These are phyloP conservation scores for Pseudoneurospora amorphoporcata DNA, from an alignment of 495 filamentous ascomycete species.

Conservation along the genomic window DNA sequence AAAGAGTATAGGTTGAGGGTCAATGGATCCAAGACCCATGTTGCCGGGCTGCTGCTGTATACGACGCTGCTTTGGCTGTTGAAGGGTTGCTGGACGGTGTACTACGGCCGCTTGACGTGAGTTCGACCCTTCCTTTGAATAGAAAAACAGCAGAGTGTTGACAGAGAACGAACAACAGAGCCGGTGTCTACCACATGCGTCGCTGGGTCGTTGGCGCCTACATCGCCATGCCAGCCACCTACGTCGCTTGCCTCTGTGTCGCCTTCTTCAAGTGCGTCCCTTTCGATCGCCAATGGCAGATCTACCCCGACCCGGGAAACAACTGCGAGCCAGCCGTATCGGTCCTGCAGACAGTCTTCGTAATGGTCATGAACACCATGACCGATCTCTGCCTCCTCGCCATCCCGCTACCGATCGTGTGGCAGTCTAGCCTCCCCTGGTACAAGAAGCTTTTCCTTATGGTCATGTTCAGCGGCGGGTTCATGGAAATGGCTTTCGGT, in stretches of 20 bases:
- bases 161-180: constrained; percentile 9
- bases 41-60: constrained; percentile 48
- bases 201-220: constrained; percentile 37
- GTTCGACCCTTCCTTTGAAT: not conserved
- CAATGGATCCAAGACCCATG: constrained; percentile 46
- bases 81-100: constrained; percentile 49
- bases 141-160: no score
- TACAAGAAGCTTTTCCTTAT: constrained; percentile 44
- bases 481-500: constrained; percentile 49
- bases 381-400: constrained; percentile 48
- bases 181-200: constrained; percentile 34
- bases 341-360: constrained; percentile 24
- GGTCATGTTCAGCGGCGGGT: constrained; percentile 47
- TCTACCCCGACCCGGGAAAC: constrained; percentile 45
- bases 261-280: constrained; percentile 33
- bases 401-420: constrained; percentile 47
- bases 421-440: constrained; percentile 40
- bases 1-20: constrained; percentile 40
- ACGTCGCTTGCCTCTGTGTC: constrained; percentile 37
- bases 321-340: constrained; percentile 17
- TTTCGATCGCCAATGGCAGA: constrained; percentile 48
- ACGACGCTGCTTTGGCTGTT: constrained; percentile 45
- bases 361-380: constrained; percentile 41
- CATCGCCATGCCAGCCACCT: constrained; percentile 34
- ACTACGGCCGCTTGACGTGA: constrained; percentile 47